Evolutionary conservation across 2,329 filamentous ascomycete species (phyloP).

Genomic region (Xylaria sp.): DNA sequence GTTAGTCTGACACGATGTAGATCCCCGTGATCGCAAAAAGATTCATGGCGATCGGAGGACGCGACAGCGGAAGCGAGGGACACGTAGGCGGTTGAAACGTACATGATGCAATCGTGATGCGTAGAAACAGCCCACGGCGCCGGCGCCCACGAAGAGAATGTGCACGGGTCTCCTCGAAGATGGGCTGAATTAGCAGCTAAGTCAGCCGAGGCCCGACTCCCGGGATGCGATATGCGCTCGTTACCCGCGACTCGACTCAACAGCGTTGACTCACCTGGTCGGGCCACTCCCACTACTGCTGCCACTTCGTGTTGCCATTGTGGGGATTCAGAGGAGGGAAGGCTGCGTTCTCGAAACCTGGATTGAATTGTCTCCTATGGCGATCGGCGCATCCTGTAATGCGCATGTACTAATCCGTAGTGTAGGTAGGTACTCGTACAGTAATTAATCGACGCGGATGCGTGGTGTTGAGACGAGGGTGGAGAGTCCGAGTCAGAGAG

Average conservation of each 20-base stretch:
- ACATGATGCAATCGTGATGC: slow-evolving; percentile 61
- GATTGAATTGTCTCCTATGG: no score
- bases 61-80: neutral
- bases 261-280: slow-evolving; percentile 4
- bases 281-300: neutral
- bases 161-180: slow-evolving; percentile 37
- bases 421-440: no score
- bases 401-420: no score
- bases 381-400: no score
- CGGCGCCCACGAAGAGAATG: slow-evolving; percentile 63
- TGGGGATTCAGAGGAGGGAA: neutral
- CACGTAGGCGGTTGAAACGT: slow-evolving; percentile 6
- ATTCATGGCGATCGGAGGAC: neutral
- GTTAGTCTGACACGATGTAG: neutral
- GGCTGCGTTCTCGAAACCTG: no score
- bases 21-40: neutral
- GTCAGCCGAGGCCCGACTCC: neutral
- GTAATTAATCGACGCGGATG: neutral
- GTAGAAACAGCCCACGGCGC: slow-evolving; percentile 68
- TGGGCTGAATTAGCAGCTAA: slow-evolving; percentile 2
- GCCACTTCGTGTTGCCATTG: slow-evolving; percentile 3
- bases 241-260: neutral
- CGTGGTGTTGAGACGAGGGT: neutral
- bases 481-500: neutral
- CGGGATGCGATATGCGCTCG: neutral